These are phyloP conservation scores for Colletotrichum sp. DNA, from an alignment of 2,329 filamentous ascomycete species.

Conservation along the genomic window DNA sequence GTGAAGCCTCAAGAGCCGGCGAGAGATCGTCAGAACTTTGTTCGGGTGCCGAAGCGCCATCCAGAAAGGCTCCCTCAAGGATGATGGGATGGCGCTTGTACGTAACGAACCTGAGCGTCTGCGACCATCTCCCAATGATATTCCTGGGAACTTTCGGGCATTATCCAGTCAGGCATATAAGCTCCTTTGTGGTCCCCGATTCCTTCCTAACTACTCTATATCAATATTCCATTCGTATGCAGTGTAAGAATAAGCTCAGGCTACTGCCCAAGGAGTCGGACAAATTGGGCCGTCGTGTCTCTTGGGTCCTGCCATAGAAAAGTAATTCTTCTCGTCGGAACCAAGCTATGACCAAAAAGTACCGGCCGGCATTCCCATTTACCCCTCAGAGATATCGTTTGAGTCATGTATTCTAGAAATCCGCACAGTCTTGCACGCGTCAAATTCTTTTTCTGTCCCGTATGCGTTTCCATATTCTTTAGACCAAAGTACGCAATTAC, in stretches of 20 bases:
- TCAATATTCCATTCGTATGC: background rate
- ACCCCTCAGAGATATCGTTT: background rate
- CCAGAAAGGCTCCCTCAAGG: background rate
- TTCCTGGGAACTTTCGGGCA: background rate
- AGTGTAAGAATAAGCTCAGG: background rate
- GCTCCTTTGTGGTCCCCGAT: background rate
- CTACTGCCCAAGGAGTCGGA: background rate
- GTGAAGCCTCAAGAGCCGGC: background rate
- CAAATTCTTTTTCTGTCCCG: background rate
- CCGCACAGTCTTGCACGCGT: background rate
- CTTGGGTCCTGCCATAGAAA: background rate
- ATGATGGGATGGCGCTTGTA: background rate
- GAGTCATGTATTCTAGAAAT: background rate
- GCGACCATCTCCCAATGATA: background rate
- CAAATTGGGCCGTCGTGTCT: background rate
- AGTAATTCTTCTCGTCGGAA: background rate
- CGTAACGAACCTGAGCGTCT: background rate
- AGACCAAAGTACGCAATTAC: background rate
- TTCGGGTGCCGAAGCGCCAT: background rate
- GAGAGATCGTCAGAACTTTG: background rate
- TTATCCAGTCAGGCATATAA: background rate
- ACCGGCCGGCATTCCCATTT: background rate
- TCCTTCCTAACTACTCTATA: background rate
- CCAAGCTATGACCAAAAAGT: background rate
- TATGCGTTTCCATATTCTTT: background rate